Percentiles rank a stretch among this genome's conserved stretches.
These are phyloP conservation scores for Epipyxis sp. DNA, from an alignment of 108 stramenopile genomes.

Conservation along the genomic window DNA sequence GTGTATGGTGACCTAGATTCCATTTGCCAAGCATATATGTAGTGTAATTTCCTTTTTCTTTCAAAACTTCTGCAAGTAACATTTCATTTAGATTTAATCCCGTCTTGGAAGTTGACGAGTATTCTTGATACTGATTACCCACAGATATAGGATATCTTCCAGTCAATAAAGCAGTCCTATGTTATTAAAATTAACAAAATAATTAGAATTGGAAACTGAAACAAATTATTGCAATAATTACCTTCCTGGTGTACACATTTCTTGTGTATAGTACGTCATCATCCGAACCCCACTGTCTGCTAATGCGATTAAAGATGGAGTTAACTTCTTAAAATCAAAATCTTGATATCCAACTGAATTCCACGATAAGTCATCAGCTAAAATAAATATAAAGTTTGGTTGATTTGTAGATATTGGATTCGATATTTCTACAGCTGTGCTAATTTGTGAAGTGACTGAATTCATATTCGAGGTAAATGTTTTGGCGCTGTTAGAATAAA, in stretches of 20 bases:
- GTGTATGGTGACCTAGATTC: slow-evolving; percentile 56
- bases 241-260: slow-evolving; percentile 49
- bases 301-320: slow-evolving; percentile 40
- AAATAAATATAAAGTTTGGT: too few species aligned
- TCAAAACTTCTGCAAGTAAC: slow-evolving; percentile 42
- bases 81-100: slow-evolving; percentile 36
- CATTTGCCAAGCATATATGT: slow-evolving; percentile 67
- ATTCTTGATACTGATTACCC: slow-evolving; percentile 46
- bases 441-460: too few species aligned
- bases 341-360: neutral
- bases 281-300: slow-evolving; percentile 42
- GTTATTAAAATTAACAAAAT: too few species aligned
- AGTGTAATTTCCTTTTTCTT: slow-evolving; percentile 55
- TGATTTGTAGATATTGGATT: too few species aligned
- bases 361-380: neutral
- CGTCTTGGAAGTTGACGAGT: slow-evolving; percentile 38
- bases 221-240: too few species aligned
- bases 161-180: slow-evolving; percentile 47
- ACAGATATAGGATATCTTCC: slow-evolving; percentile 40
- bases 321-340: slow-evolving; percentile 33
- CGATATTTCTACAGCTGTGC: too few species aligned
- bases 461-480: too few species aligned
- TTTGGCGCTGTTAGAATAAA: too few species aligned
- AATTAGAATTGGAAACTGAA: too few species aligned
- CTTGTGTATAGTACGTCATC: slow-evolving; percentile 38